Evolutionary conservation across 1,284 basidiomycete species (phyloP).

Genomic region (Fomitopsis schrenkii): DNA sequence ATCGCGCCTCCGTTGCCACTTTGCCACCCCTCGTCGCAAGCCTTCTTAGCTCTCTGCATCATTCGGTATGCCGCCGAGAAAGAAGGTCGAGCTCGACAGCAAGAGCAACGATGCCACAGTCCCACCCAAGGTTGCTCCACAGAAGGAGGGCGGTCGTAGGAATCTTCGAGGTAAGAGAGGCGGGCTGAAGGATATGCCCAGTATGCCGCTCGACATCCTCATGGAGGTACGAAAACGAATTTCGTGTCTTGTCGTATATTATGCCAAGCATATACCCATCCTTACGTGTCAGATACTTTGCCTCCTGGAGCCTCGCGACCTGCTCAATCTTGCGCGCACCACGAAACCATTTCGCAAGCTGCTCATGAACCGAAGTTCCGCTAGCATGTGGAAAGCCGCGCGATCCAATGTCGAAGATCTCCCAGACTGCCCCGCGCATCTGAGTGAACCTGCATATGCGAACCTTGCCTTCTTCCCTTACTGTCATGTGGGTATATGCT

Average conservation of each 20-base stretch:
- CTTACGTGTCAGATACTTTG: conserved; percentile 37
- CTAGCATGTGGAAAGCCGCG: conserved; percentile 38
- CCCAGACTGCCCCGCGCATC: conserved; percentile 26
- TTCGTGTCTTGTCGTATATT: background rate
- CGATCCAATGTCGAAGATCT: conserved; percentile 11
- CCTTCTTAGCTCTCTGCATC: too few species aligned
- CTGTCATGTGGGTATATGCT: conserved; percentile 10
- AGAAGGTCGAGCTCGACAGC: background rate
- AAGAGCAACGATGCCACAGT: too few species aligned
- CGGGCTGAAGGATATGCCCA: conserved; percentile 13
- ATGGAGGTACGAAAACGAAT: conserved; percentile 11
- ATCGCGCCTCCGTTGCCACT: too few species aligned
- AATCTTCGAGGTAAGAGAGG: background rate
- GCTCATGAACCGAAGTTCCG: conserved; percentile 32
- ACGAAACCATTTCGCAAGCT: conserved; percentile 32
- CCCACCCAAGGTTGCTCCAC: background rate
- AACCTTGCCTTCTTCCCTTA: conserved; percentile 21
- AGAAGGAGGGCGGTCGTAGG: background rate
- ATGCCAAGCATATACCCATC: background rate
- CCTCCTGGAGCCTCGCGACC: conserved; percentile 41
- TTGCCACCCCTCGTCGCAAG: background rate
- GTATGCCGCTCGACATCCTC: conserved; percentile 22
- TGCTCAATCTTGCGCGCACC: conserved; percentile 39
- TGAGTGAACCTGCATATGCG: conserved; percentile 30
- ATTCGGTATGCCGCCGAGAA: conserved; percentile 6